Evolutionary conservation across 768 basidiomycete species (phyloP), one percentile per base, ranked within the genome.

Genomic region (Leccinum ochraceum): DNA sequence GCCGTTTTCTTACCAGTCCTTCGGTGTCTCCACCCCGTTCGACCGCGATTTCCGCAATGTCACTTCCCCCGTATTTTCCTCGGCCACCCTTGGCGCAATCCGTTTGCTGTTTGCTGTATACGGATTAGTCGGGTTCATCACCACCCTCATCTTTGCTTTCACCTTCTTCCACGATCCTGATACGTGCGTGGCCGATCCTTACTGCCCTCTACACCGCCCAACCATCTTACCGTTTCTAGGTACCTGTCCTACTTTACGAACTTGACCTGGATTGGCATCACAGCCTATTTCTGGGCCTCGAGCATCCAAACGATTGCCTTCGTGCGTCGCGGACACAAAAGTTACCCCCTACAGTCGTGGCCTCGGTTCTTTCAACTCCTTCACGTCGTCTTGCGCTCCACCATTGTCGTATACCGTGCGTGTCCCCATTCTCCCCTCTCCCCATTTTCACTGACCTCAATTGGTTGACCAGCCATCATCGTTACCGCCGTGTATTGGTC

Each of bases 401-500:
- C 84, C 0, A 70, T 86, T 51, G 69, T 75, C 32, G 81, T 83
- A 8, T 85, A 80, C 66, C 87, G 88, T 89, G 69, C 69, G 86
- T 80, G 50, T 24, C 14, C 30, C 7, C 10, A 32, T 48, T 54
- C 2, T 13, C 44, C 50, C 16, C n/a, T 22, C 4, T 10, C 2
- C 34, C 7, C 16, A 22, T 54, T 3, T 24, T 24, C 0, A 53
- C 52, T 20, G 52, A 17, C 34, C 3, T 16, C 10, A 51, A 37
- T 22, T 10, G 24, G 36, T 22, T 20, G 20, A n/a, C 26, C 49
- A 89, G 88, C 88, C 16, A 73, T 89, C 57, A 63, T 90, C 11
- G 86, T 89, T 2, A 87, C 87, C 0, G 71, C 81, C 28, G 84
- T 88, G 0, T 89, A 75, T 67, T 90, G 88, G 88, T 68, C 77